phyloP scores from a whole-genome alignment of 2,329 filamentous ascomycete species.

The Rhynchosporium agropyri region DNA sequence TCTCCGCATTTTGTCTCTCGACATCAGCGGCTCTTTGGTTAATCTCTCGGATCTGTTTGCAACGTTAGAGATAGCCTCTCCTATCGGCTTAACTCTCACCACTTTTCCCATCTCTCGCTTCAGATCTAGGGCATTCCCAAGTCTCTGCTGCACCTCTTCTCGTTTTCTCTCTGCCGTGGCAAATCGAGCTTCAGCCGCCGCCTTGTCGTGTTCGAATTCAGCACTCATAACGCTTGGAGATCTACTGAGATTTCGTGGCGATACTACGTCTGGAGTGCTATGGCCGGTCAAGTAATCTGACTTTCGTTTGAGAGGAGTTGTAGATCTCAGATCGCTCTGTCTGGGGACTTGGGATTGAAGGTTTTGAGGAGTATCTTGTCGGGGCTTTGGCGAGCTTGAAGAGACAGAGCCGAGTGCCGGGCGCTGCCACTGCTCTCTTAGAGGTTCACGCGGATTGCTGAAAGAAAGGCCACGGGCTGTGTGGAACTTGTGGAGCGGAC shows the following conservation, averaged over 20 bases:
- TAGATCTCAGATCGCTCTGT: not conserved
- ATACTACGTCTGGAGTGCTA: not conserved
- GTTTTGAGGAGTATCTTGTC: not conserved
- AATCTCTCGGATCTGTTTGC: conserved; percentile 9
- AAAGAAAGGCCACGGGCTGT: not conserved
- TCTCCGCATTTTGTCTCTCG: conserved; percentile 22
- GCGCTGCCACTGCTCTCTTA: not conserved
- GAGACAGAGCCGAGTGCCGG: not conserved
- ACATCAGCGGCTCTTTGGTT: not conserved
- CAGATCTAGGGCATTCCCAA: conserved; percentile 3
- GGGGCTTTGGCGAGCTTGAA: not conserved
- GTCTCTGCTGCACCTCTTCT: conserved; percentile 15
- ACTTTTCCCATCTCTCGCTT: conserved; percentile 3
- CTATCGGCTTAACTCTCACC: too few species aligned
- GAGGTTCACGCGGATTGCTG: not conserved
- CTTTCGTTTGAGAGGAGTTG: conserved; percentile 4
- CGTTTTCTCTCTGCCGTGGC: conserved; percentile 16
- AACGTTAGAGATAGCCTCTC: not conserved
- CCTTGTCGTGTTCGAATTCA: conserved; percentile 12
- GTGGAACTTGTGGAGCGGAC: not conserved
- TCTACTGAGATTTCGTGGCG: conserved; percentile 1
- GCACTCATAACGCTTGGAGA: conserved; percentile 16
- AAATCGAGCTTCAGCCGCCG: conserved; percentile 9
- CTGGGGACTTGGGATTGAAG: not conserved
- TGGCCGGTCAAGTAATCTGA: not conserved